phyloP scores from a whole-genome alignment of 1,284 basidiomycete genomes.

The Hypsizygus ulmarius region DNA sequence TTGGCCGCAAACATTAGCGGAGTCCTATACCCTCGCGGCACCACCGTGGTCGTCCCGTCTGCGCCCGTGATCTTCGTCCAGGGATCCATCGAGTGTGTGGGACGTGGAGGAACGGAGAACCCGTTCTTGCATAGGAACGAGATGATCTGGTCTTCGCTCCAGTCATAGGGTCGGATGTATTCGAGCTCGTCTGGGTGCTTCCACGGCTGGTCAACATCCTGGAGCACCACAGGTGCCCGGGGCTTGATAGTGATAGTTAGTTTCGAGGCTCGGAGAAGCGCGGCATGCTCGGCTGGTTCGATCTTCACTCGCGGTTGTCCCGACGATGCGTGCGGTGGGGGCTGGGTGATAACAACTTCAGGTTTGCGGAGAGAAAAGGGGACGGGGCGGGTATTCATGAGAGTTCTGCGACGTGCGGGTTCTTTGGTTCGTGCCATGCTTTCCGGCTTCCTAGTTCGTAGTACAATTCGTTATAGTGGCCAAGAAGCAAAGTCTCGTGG shows the following conservation, averaged over 20 bases:
- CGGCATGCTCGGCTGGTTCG: not conserved
- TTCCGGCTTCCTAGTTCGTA: too few relatives aligned
- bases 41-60: conserved; percentile 19
- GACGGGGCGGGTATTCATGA: too few relatives aligned
- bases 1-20: conserved; percentile 42
- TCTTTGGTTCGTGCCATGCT: too few relatives aligned
- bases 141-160: conserved; percentile 32
- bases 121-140: conserved; percentile 31
- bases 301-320: not conserved
- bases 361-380: not conserved
- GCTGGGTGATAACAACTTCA: conserved; percentile 4
- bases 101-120: conserved; percentile 32
- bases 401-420: too few relatives aligned
- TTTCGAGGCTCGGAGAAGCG: not conserved
- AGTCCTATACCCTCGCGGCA: conserved; percentile 38
- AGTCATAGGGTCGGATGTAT: conserved; percentile 30
- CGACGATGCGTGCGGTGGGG: not conserved
- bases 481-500: too few relatives aligned
- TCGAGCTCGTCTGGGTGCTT: conserved; percentile 36
- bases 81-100: conserved; percentile 15
- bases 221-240: not conserved
- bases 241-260: not conserved
- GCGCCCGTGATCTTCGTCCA: conserved; percentile 19
- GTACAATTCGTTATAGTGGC: too few relatives aligned
- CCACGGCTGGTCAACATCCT: conserved; percentile 24